These are phyloP conservation scores for Jimgerdemannia flammicorona DNA, from an alignment of 192 early-diverging fungal species.

Conservation along the genomic window DNA sequence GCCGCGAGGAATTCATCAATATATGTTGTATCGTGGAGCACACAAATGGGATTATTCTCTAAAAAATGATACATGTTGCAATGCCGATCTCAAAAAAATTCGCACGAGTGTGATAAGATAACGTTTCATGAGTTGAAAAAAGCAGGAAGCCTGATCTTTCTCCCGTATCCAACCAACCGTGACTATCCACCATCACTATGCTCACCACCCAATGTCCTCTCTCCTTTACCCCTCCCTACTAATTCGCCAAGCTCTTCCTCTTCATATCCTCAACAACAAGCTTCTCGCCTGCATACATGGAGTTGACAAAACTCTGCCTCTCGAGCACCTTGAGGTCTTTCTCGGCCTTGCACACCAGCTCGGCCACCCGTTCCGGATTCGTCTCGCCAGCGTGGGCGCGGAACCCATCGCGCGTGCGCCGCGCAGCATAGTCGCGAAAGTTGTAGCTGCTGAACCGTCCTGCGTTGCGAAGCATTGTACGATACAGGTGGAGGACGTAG, in stretches of 20 bases:
- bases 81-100: too few species aligned
- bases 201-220: too few species aligned
- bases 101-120: too few species aligned
- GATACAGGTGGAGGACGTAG: conserved; percentile 73
- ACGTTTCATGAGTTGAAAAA: too few species aligned
- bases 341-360: conserved; percentile 56
- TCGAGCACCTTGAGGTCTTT: conserved; percentile 67
- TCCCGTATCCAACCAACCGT: too few species aligned
- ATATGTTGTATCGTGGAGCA: too few species aligned
- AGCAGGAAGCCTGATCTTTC: too few species aligned
- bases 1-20: too few species aligned
- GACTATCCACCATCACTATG: too few species aligned
- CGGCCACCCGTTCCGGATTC: conserved; percentile 49
- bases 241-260: neutral
- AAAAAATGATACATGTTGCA: too few species aligned
- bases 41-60: too few species aligned
- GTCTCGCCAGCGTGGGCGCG: conserved; percentile 49
- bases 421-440: conserved; percentile 83
- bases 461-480: conserved; percentile 67
- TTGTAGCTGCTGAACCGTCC: conserved; percentile 80
- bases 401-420: conserved; percentile 79
- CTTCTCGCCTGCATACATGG: conserved; percentile 63
- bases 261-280: conserved; percentile 60
- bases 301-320: conserved; percentile 74
- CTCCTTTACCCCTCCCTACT: neutral